A percentile compares a stretch with the other conserved stretches of the same genome.
Evolutionary conservation across 2,329 filamentous ascomycete genomes (phyloP).

Genomic region (Penicillium sp.): DNA sequence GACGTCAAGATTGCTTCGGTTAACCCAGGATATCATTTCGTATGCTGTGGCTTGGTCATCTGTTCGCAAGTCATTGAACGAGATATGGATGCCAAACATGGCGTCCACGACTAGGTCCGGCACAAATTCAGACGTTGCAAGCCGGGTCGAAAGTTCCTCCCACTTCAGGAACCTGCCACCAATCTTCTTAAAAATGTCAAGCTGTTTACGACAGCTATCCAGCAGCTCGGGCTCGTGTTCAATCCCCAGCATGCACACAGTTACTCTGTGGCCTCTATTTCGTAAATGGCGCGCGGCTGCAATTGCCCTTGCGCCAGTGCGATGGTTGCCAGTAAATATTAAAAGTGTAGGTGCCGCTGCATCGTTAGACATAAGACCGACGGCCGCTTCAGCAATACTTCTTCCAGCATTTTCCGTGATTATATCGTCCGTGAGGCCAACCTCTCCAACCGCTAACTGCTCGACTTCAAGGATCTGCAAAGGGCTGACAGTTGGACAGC

Average conservation of each 20-base stretch:
- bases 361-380: slow-evolving; percentile 68
- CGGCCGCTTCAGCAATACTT: slow-evolving; percentile 79
- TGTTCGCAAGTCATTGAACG: slow-evolving; percentile 84
- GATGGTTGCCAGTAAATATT: slow-evolving; percentile 94
- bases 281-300: slow-evolving; percentile 85
- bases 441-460: slow-evolving; percentile 84
- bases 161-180: slow-evolving; percentile 73
- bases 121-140: slow-evolving; percentile 62
- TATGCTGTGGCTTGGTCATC: slow-evolving; percentile 84
- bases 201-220: slow-evolving; percentile 78
- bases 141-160: slow-evolving; percentile 59
- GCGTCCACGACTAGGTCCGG: slow-evolving; percentile 88
- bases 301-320: slow-evolving; percentile 81
- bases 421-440: slow-evolving; percentile 85
- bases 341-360: slow-evolving; percentile 65
- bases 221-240: slow-evolving; percentile 82
- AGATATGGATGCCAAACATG: slow-evolving; percentile 81
- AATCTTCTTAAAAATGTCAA: slow-evolving; percentile 82
- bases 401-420: slow-evolving; percentile 91
- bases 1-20: slow-evolving; percentile 80
- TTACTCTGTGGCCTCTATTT: slow-evolving; percentile 79
- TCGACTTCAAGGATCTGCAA: slow-evolving; percentile 92
- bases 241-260: slow-evolving; percentile 82
- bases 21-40: slow-evolving; percentile 92
- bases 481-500: slow-evolving; percentile 65